phyloP scores from a whole-genome alignment of 1,284 basidiomycete genomes.

The Rhodofomes roseus region DNA sequence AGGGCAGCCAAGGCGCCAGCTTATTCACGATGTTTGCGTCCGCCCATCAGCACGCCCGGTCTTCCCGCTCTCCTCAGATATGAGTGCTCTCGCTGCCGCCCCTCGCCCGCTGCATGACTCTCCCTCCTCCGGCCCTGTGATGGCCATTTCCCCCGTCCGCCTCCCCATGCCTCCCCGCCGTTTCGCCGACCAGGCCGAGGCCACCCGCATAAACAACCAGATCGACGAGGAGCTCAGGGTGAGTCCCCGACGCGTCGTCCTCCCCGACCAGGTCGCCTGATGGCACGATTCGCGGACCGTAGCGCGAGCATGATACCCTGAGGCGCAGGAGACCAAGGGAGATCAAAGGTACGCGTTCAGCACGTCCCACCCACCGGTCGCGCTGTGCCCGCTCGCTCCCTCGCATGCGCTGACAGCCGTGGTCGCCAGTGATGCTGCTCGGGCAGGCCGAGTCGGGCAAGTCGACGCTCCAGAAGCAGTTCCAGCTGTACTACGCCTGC shows the following conservation, averaged over 20 bases:
- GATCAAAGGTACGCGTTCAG: slow-evolving; percentile 53
- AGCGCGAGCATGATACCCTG: slow-evolving; percentile 51
- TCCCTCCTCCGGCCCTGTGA: background rate
- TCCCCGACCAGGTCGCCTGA: background rate
- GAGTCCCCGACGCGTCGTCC: slow-evolving; percentile 16
- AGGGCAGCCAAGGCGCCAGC: slow-evolving; percentile 13
- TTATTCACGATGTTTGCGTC: slow-evolving; percentile 14
- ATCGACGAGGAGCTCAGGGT: slow-evolving; percentile 75
- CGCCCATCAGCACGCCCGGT: slow-evolving; percentile 6
- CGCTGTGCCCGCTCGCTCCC: background rate
- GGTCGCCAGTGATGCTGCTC: slow-evolving; percentile 35
- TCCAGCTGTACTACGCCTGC: slow-evolving; percentile 75
- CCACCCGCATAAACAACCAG: slow-evolving; percentile 50
- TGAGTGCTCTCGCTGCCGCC: slow-evolving; percentile 6
- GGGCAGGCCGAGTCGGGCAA: slow-evolving; percentile 81
- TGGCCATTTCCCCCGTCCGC: background rate
- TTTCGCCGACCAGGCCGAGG: slow-evolving; percentile 41
- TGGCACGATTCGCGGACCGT: background rate
- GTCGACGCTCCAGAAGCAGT: slow-evolving; percentile 77
- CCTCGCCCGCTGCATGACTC: background rate
- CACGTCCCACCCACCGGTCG: background rate
- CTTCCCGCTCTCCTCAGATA: slow-evolving; percentile 1
- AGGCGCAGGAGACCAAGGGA: slow-evolving; percentile 47
- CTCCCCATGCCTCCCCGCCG: slow-evolving; percentile 2
- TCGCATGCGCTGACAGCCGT: background rate